These are phyloP conservation scores for Pleurotus citrinopileatus DNA, from an alignment of 768 basidiomycete species.

Conservation along the genomic window DNA sequence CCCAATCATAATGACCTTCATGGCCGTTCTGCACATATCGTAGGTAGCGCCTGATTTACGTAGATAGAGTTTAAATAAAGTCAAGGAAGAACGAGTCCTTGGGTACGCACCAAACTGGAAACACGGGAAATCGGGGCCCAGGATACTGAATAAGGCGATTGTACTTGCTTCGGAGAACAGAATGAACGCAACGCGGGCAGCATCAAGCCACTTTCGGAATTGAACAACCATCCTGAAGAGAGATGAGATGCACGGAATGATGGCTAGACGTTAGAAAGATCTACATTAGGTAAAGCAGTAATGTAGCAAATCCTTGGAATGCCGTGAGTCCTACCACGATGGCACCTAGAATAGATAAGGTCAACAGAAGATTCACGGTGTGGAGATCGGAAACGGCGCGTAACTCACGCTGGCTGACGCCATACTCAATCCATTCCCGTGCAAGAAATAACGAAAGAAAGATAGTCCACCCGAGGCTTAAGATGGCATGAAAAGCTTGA, in stretches of 20 bases:
- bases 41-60: constrained; percentile 24
- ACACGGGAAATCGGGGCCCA: constrained; percentile 31
- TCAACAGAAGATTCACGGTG: too few relatives aligned
- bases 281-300: constrained; percentile 37
- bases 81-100: too few relatives aligned
- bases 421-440: constrained; percentile 31
- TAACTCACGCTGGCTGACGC: constrained; percentile 29
- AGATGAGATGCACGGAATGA: not conserved
- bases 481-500: constrained; percentile 26
- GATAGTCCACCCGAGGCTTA: constrained; percentile 29
- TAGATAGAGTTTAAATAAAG: too few relatives aligned
- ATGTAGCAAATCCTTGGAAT: constrained; percentile 28
- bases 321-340: constrained; percentile 28
- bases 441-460: constrained; percentile 31
- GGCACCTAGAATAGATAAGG: constrained; percentile 22
- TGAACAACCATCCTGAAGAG: constrained; percentile 33
- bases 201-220: constrained; percentile 37
- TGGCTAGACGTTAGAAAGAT: not conserved
- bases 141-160: constrained; percentile 27
- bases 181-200: constrained; percentile 26
- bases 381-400: too few relatives aligned
- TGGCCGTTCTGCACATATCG: constrained; percentile 27
- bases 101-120: constrained; percentile 32
- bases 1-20: constrained; percentile 25
- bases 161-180: constrained; percentile 29